phyloP scores from a whole-genome alignment of 176 grass and related monocot genomes.

The Phoenix roebelenii region DNA sequence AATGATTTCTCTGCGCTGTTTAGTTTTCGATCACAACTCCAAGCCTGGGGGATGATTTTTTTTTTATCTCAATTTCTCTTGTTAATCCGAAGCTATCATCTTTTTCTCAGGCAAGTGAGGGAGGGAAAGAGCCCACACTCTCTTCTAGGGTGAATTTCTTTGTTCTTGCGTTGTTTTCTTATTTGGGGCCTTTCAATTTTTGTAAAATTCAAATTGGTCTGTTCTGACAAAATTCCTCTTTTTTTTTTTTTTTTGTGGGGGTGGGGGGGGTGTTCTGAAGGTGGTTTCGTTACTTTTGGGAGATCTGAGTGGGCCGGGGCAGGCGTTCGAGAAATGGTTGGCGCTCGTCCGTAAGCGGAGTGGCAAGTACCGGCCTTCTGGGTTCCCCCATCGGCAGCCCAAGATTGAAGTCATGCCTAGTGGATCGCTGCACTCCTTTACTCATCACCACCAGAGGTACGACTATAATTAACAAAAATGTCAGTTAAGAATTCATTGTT shows the following conservation, averaged over 20 bases:
- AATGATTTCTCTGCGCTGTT: constrained; percentile 2
- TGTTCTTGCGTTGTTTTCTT: background rate
- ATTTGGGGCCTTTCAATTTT: constrained; percentile 7
- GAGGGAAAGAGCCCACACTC: constrained; percentile 39
- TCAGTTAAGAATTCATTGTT: too few relatives aligned
- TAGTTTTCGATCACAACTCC: background rate
- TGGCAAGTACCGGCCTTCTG: constrained; percentile 56
- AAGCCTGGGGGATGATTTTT: background rate
- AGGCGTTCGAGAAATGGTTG: constrained; percentile 79
- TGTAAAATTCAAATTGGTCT: background rate
- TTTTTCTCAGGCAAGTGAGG: constrained; percentile 38
- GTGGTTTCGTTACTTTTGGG: constrained; percentile 74
- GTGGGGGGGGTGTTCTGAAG: constrained; percentile 18
- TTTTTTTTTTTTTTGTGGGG: background rate
- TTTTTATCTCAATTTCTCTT: too few relatives aligned
- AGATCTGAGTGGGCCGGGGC: constrained; percentile 40
- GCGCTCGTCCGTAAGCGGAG: constrained; percentile 68
- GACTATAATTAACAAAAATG: too few relatives aligned
- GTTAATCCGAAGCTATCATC: background rate
- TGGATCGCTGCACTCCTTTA: constrained; percentile 33
- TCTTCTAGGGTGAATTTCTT: constrained; percentile 53
- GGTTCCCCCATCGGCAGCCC: constrained; percentile 47
- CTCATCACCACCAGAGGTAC: constrained; percentile 41
- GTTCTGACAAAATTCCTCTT: background rate
- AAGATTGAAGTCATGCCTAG: constrained; percentile 68